Evolutionary conservation across 345 rosid genomes (phyloP).

Genomic region (Citrus sp.): DNA sequence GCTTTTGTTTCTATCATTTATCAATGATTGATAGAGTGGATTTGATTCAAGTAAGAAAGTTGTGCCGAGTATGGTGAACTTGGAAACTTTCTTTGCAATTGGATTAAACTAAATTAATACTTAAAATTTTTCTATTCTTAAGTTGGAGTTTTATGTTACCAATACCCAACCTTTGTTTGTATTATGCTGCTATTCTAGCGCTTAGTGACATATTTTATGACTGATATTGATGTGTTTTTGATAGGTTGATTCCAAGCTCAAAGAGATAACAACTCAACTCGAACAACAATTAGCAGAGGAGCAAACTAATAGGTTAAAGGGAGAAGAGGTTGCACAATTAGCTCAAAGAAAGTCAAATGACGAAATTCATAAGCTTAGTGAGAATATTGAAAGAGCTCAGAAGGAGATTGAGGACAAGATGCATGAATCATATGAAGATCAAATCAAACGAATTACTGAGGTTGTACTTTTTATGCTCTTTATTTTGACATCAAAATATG

Average conservation of each 20-base stretch:
- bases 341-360: slow-evolving; percentile 65
- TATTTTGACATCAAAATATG: background rate
- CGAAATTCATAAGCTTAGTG: slow-evolving; percentile 67
- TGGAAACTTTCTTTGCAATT: background rate
- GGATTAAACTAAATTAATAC: background rate
- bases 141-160: background rate
- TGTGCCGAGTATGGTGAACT: background rate
- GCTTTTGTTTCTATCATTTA: background rate
- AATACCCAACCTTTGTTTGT: background rate
- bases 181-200: background rate
- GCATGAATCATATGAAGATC: slow-evolving; percentile 49
- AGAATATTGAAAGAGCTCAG: slow-evolving; percentile 64
- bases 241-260: slow-evolving; percentile 56
- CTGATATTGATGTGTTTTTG: background rate
- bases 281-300: slow-evolving; percentile 74
- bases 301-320: slow-evolving; percentile 66
- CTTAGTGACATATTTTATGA: background rate
- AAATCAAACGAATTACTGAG: slow-evolving; percentile 62
- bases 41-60: background rate
- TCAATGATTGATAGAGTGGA: background rate
- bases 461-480: slow-evolving; percentile 33
- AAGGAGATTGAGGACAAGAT: slow-evolving; percentile 52
- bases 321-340: slow-evolving; percentile 52
- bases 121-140: background rate
- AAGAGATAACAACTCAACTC: slow-evolving; percentile 16